phyloP scores from a whole-genome alignment of 2,329 filamentous ascomycete species.

The Alternaria consortialis region DNA sequence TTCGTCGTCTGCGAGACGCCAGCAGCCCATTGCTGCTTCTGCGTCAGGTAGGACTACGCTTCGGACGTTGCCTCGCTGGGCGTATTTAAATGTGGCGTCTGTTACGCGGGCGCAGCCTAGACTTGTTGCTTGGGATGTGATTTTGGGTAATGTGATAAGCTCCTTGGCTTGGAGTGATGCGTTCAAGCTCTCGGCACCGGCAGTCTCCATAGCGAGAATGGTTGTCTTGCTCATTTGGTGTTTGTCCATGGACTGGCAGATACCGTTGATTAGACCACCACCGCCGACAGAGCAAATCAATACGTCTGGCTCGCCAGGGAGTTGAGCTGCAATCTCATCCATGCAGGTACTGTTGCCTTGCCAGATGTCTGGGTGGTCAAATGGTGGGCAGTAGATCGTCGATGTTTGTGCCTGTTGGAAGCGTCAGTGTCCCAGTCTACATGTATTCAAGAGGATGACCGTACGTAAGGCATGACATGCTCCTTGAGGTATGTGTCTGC shows the following conservation, averaged over 20 bases:
- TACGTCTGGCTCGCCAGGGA: constrained; percentile 65
- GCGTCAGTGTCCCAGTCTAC: constrained; percentile 1
- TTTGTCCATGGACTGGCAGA: constrained; percentile 73
- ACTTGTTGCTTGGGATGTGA: constrained; percentile 78
- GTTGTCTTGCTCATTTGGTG: constrained; percentile 43
- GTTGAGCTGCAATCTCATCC: constrained; percentile 58
- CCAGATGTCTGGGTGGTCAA: constrained; percentile 75
- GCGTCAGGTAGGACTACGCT: constrained; percentile 74
- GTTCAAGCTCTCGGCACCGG: constrained; percentile 74
- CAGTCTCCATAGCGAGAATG: constrained; percentile 79
- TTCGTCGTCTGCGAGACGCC: constrained; percentile 82
- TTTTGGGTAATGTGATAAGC: constrained; percentile 71
- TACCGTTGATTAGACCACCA: constrained; percentile 79
- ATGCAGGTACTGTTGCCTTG: constrained; percentile 69
- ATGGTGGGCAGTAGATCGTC: constrained; percentile 72
- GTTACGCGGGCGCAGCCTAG: constrained; percentile 79
- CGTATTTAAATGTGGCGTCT: constrained; percentile 72
- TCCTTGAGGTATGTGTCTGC: constrained; percentile 73
- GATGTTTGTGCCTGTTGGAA: constrained; percentile 44
- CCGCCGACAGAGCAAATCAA: constrained; percentile 83
- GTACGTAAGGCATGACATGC: constrained; percentile 59
- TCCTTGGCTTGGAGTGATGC: constrained; percentile 65
- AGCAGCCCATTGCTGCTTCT: constrained; percentile 80
- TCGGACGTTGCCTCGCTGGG: constrained; percentile 61
- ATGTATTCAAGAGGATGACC: constrained; percentile 8